Conservation (phyloP, 371 early-diverging fungal genomes). For the Mortierella sp. region DNA sequence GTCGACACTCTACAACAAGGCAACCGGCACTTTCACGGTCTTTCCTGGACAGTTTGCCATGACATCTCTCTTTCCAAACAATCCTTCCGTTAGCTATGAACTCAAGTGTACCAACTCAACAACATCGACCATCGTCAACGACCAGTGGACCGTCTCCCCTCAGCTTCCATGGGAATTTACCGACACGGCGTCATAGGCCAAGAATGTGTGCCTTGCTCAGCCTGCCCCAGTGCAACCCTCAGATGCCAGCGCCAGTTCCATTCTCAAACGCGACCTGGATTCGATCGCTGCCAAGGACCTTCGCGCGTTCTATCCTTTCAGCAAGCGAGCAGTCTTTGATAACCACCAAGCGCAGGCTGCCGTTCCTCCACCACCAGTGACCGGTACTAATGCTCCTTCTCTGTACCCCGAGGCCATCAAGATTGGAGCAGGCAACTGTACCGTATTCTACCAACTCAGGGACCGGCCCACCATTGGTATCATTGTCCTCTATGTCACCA, state of each 20-base stretch:
- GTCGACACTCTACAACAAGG: neutral
- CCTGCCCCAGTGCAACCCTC: too few relatives aligned
- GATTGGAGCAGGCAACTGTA: neutral
- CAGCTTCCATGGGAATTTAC: constrained; percentile 7
- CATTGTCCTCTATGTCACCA: neutral
- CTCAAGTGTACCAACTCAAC: constrained; percentile 3
- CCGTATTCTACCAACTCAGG: constrained; percentile 15
- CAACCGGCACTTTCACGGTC: neutral
- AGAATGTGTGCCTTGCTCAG: constrained; percentile 17
- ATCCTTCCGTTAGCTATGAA: constrained; percentile 4
- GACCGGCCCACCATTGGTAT: constrained; percentile 15
- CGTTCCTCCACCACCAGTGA: neutral
- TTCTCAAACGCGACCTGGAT: neutral
- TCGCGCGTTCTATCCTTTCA: neutral
- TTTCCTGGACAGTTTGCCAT: constrained; percentile 9
- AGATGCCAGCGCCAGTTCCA: neutral
- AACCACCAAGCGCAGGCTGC: neutral
- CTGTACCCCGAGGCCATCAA: constrained; percentile 9
- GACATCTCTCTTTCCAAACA: neutral
- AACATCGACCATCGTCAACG: neutral
- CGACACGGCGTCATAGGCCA: constrained; percentile 13
- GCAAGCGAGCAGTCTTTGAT: neutral
- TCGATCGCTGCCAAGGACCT: neutral
- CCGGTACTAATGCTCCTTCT: neutral
- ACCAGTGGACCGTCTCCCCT: constrained; percentile 2